Evolutionary conservation across 2,329 filamentous ascomycete genomes (phyloP).

Genomic region (Fusarium goolgardi): DNA sequence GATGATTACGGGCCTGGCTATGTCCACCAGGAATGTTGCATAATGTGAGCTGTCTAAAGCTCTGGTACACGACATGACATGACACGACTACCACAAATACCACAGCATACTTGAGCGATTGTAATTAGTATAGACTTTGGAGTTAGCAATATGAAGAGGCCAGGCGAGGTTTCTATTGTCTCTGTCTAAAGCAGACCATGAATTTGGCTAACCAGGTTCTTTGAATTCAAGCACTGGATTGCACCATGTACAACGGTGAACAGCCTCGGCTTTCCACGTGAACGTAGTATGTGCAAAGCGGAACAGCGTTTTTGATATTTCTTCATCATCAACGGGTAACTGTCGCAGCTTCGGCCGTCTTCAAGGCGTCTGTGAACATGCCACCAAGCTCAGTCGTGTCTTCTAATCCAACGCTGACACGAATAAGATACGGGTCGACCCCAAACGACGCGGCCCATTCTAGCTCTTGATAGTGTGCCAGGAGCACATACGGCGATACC

Average conservation of each 20-base stretch:
- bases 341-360: constrained; percentile 59
- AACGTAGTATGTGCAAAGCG: constrained; percentile 12
- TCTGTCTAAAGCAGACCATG: neutral
- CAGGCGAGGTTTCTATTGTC: constrained; percentile 15
- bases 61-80: neutral
- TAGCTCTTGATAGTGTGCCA: constrained; percentile 91
- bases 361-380: constrained; percentile 76
- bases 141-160: neutral
- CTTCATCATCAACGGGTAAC: constrained; percentile 9
- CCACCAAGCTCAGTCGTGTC: constrained; percentile 73
- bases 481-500: constrained; percentile 87
- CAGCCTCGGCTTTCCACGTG: constrained; percentile 5
- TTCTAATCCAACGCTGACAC: constrained; percentile 92
- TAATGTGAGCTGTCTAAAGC: constrained; percentile 64
- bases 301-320: constrained; percentile 11
- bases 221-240: neutral
- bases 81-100: constrained; percentile 2
- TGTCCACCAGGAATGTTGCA: constrained; percentile 65
- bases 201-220: constrained; percentile 11
- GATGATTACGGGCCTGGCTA: constrained; percentile 78
- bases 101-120: constrained; percentile 8
- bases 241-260: neutral
- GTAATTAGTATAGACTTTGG: neutral
- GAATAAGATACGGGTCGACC: constrained; percentile 81
- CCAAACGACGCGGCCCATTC: constrained; percentile 90